phyloP scores from a whole-genome alignment of 805 yeast species.

The Sugiyamaella lignohabitans region DNA sequence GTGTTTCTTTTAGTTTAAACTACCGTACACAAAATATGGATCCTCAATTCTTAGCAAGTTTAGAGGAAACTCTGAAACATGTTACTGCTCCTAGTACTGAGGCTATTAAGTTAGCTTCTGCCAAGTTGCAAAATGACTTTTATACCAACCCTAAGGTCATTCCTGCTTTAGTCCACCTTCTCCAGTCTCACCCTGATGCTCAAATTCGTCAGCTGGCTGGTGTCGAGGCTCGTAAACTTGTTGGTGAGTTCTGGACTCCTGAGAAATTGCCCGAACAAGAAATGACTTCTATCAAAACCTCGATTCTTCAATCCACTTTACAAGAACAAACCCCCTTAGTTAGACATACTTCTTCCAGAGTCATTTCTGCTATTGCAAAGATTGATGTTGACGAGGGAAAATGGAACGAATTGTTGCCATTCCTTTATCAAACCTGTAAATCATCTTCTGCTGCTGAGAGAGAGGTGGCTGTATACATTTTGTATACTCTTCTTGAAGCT shows the following conservation, averaged over 20 bases:
- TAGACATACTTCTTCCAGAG: slow-evolving; percentile 85
- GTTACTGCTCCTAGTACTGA: slow-evolving; percentile 70
- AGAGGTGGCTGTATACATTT: slow-evolving; percentile 77
- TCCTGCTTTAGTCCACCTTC: slow-evolving; percentile 76
- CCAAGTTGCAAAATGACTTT: slow-evolving; percentile 63
- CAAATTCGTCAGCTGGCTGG: slow-evolving; percentile 89
- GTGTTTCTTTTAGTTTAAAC: too few relatives aligned
- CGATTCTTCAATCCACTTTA: slow-evolving; percentile 65
- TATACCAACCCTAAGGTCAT: slow-evolving; percentile 65
- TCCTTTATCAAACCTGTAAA: slow-evolving; percentile 61
- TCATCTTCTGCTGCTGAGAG: slow-evolving; percentile 51
- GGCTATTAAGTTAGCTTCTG: slow-evolving; percentile 77
- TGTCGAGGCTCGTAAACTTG: slow-evolving; percentile 87
- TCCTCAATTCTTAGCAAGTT: slow-evolving; percentile 55
- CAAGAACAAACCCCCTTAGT: slow-evolving; percentile 55
- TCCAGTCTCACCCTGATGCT: slow-evolving; percentile 61
- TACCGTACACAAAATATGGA: too few relatives aligned
- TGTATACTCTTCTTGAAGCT: slow-evolving; percentile 70
- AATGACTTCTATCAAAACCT: slow-evolving; percentile 56
- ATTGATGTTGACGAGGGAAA: slow-evolving; percentile 58
- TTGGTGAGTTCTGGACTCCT: slow-evolving; percentile 58
- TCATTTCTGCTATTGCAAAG: slow-evolving; percentile 78
- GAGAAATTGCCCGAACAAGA: slow-evolving; percentile 38
- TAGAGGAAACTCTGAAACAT: slow-evolving; percentile 74
- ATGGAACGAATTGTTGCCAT: slow-evolving; percentile 76